phyloP scores from a whole-genome alignment of 2,329 filamentous ascomycete genomes.

The Hypoxylon sp. region DNA sequence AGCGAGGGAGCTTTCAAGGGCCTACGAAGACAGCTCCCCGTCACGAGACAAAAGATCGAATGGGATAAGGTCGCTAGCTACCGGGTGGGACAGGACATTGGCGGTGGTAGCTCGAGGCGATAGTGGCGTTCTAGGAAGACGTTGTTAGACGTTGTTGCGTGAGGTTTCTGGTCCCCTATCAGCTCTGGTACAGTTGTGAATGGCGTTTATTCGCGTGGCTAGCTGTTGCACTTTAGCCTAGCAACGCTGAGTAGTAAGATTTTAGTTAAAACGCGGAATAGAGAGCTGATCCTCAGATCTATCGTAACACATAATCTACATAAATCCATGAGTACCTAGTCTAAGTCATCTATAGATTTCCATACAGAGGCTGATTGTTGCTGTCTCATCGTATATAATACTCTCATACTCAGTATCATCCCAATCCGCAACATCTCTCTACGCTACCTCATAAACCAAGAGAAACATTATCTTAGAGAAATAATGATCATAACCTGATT shows the following conservation, averaged over 20 bases:
- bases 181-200: conserved; percentile 6
- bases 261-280: conserved; percentile 9
- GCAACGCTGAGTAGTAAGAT: conserved; percentile 4
- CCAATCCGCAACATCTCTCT: neutral
- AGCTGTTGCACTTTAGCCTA: conserved; percentile 10
- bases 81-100: conserved; percentile 84
- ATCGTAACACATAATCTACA: neutral
- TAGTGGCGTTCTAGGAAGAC: conserved; percentile 52
- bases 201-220: conserved; percentile 3
- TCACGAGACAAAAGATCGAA: conserved; percentile 98
- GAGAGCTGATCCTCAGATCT: neutral
- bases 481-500: conserved; percentile 27
- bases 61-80: conserved; percentile 99
- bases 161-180: neutral
- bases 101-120: conserved; percentile 73
- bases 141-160: conserved; percentile 16
- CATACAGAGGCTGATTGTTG: neutral
- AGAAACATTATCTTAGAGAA: neutral
- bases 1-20: conserved; percentile 97
- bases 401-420: neutral
- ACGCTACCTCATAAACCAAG: neutral
- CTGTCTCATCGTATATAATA: neutral
- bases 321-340: neutral
- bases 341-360: neutral
- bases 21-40: conserved; percentile 90